Conservation (phyloP, 495 filamentous ascomycete species). For the Aspergillus nidulans region DNA sequence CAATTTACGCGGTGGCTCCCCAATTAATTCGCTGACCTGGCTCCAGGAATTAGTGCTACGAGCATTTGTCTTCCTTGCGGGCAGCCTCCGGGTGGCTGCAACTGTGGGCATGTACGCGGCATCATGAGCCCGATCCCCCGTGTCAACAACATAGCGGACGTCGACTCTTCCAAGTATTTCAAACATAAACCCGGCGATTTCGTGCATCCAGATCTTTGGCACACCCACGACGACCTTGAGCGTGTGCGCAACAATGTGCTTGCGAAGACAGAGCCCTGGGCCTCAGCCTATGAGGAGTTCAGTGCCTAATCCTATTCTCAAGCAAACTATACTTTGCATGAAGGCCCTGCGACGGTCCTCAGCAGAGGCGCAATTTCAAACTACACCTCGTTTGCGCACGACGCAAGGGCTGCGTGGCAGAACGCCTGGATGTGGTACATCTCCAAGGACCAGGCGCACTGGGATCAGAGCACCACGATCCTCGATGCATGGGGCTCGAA, state of each 20-base stretch:
- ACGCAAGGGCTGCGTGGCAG: constrained; percentile 31
- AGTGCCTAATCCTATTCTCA: constrained; percentile 14
- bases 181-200: constrained; percentile 5
- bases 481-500: constrained; percentile 34
- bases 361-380: constrained; percentile 26
- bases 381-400: constrained; percentile 29
- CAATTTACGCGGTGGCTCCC: too few relatives aligned
- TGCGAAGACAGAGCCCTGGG: constrained; percentile 6
- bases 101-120: neutral
- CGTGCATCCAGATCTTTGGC: constrained; percentile 10
- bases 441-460: constrained; percentile 27
- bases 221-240: constrained; percentile 11
- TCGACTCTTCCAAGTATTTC: constrained; percentile 6
- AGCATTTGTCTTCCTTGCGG: too few relatives aligned
- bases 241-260: neutral
- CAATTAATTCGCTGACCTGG: too few relatives aligned
- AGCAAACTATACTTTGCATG: constrained; percentile 27
- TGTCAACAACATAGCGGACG: neutral
- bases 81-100: too few relatives aligned
- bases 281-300: constrained; percentile 3
- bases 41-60: too few relatives aligned
- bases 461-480: constrained; percentile 27
- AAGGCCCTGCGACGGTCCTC: constrained; percentile 24
- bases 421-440: constrained; percentile 40
- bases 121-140: constrained; percentile 4